Conservation (phyloP, 2,329 filamentous ascomycete genomes). For the Sclerotiophoma versabilis region DNA sequence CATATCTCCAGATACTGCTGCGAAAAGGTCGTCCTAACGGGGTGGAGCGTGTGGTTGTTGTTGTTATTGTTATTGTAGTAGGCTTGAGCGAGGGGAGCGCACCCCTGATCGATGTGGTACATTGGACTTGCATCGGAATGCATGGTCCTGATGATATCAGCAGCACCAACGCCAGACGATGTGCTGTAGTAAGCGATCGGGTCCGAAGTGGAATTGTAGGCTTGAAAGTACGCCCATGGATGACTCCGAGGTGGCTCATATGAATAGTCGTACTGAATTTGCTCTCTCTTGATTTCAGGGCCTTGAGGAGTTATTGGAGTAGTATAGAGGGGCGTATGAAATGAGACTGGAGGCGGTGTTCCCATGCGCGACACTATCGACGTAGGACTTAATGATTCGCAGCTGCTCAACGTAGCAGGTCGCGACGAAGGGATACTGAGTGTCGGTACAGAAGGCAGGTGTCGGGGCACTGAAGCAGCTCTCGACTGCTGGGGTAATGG, state of each 20-base stretch:
- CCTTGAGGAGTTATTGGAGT: conserved; percentile 28
- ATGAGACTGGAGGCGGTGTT: conserved; percentile 36
- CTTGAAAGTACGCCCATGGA: conserved; percentile 33
- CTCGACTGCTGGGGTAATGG: conserved; percentile 23
- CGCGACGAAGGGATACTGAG: conserved; percentile 33
- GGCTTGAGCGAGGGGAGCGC: conserved; percentile 1
- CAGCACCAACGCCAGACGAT: conserved; percentile 51
- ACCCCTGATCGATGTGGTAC: not conserved
- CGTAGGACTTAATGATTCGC: conserved; percentile 40
- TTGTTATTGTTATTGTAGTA: conserved; percentile 7
- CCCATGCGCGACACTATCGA: conserved; percentile 44
- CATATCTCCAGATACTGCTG: conserved; percentile 7
- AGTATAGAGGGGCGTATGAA: conserved; percentile 31
- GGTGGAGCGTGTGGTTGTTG: conserved; percentile 1
- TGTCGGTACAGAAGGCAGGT: conserved; percentile 29
- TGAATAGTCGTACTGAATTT: conserved; percentile 30
- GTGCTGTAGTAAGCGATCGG: conserved; percentile 34
- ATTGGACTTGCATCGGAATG: conserved; percentile 37
- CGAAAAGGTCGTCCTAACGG: not conserved
- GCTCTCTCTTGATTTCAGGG: conserved; percentile 36
- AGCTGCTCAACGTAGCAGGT: conserved; percentile 32
- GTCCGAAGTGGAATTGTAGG: conserved; percentile 24
- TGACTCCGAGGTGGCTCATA: conserved; percentile 32
- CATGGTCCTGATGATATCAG: conserved; percentile 56
- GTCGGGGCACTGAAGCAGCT: conserved; percentile 24